Base-by-base conservation (phyloP, 257 asterid species). In the Plantago major region DNA sequence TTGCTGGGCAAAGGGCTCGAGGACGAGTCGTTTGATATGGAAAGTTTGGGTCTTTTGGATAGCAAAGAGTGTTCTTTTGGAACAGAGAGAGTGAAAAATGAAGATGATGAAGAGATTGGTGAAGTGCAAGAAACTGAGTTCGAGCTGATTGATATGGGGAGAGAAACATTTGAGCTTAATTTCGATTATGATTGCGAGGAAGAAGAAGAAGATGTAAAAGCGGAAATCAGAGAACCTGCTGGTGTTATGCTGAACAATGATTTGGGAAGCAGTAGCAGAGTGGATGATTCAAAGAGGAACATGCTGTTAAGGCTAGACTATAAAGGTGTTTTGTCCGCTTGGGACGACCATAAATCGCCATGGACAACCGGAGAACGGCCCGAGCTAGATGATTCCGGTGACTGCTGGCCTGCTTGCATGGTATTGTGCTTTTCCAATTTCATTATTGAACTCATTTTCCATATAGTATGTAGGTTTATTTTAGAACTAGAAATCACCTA, bases 281-380 rank as follows among this genome's bases (percentile, higher is more conserved):
- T 22, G 14, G 55, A 42, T 30, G 73, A 60, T 66, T 45, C 67
- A 3, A 74, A 60, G 42, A 69, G 62, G 68, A 76, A 68, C 58
- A 78, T 77, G n/a, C 78, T 77, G 43, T 71, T 92, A 76, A 86
- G 79, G 66, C 91, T 92, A 8, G 86, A 92, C 64, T 81, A 81
- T 54, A 76, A 84, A 3, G 74, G 85, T 0, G 89, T 92, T 0
- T 59, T 84, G 19, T 74, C 86, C 0, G 86, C 90, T 47, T 92
- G 99, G 99, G 92, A 78, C 53, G 81, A 65, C 8, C 67, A 76
- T 28, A 78, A 70, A 72, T 84, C 86, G 12, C 98, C 94, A 0
- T 91, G 98, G 98, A 81, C 77, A 0, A 74, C 70, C 47, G 95
- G 95, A 18, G 83, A 80, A 74, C 82, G 95, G 55, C 95, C 94